These are phyloP conservation scores for Cladophialophora yegresii DNA, from an alignment of 2,329 filamentous ascomycete species.

Conservation along the genomic window DNA sequence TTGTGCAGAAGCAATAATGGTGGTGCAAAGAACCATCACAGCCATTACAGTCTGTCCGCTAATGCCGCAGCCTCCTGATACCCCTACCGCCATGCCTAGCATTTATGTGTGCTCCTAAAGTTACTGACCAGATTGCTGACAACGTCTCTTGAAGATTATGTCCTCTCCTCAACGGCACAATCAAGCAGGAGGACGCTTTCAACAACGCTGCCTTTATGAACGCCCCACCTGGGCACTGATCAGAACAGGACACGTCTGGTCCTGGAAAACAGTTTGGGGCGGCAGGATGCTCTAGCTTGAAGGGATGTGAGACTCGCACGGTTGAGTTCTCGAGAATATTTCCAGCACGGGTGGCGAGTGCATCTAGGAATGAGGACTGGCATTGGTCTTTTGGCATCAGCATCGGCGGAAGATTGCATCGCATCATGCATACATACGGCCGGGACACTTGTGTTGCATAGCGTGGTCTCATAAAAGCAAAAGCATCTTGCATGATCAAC, in stretches of 20 bases:
- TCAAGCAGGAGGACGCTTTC: conserved; percentile 58
- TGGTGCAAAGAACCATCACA: background rate
- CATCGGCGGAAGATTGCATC: background rate
- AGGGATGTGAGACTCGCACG: background rate
- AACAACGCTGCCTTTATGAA: conserved; percentile 53
- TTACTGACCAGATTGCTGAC: conserved; percentile 34
- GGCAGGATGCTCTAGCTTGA: background rate
- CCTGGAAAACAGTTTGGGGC: background rate
- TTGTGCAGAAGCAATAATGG: conserved; percentile 3
- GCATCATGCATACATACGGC: background rate
- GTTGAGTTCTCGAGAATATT: background rate
- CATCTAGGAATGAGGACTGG: too few species aligned
- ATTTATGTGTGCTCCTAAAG: background rate
- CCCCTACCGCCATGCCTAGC: background rate
- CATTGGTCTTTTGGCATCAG: background rate
- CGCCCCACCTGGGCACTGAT: conserved; percentile 40
- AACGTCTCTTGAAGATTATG: conserved; percentile 62
- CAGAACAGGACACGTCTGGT: background rate
- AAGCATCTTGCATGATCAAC: background rate
- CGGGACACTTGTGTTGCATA: background rate
- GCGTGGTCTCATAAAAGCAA: background rate
- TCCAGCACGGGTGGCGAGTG: background rate
- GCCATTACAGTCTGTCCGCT: background rate
- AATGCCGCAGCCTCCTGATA: background rate
- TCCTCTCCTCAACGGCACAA: conserved; percentile 80